Evolutionary conservation across 2,329 filamentous ascomycete genomes (phyloP), one percentile per base, ranked within the genome.

Genomic region (Zymoseptoria crescenta): DNA sequence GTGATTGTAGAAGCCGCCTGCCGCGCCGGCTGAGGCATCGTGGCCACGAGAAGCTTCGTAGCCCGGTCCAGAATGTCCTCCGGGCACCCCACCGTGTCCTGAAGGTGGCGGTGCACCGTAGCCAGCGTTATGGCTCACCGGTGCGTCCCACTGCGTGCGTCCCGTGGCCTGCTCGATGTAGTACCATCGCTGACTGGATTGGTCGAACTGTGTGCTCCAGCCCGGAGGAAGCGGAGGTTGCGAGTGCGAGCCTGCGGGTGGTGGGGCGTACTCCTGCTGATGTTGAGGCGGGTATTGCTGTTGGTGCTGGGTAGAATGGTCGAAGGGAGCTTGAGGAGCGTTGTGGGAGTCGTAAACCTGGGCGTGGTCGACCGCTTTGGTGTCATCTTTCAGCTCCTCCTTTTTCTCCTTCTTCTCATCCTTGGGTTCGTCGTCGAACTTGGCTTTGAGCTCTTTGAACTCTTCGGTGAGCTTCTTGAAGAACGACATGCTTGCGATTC

Each of bases 141-240:
- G 84, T 16, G 79, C 76, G 62, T 87, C 83, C 85, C 85, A 88
- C 71, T 87, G 84, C 0, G 83, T 81, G 59, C 79, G 80, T 20
- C 84, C 83, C 10, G 83, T 83, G 52, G 81, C 76, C 58, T 83
- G 75, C 70, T 88, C 84, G 58, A 84, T 77, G 68, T 86, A 89
- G 74, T 83, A 88, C 76, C 83, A 87, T 57, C 83, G 81, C 68
- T 85, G 81, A 60, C 79, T 75, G 59, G 76, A 77, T 59, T 82
- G 79, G 64, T 88, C 85, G 73, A 81, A 88, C 71, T 86, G 81
- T 24, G 83, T 77, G 28, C 76, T 74, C 85, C 86, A 88, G 64
- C 85, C 85, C 54, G 77, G 68, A 24, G 85, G 79, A 63, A 87
- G 75, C 61, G 81, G 75, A 24, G 85, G 80, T 45, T 64, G 64